phyloP scores from a whole-genome alignment of 1,284 basidiomycete species.

The Ustilago crameri region DNA sequence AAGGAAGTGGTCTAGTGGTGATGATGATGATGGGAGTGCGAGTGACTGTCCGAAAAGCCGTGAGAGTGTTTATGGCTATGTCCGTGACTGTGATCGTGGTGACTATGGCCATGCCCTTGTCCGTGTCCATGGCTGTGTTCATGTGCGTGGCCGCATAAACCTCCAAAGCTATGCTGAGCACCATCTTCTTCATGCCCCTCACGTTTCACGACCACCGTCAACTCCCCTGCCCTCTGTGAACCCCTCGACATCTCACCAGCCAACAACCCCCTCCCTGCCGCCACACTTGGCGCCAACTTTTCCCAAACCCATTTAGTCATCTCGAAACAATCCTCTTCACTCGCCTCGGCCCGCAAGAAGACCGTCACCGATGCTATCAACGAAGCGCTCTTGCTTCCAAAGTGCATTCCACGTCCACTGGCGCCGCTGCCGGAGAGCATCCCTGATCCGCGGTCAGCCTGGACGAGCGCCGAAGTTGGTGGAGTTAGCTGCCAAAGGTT shows the following conservation, averaged over 20 bases:
- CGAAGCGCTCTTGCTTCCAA: slow-evolving; percentile 55
- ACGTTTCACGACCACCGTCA: slow-evolving; percentile 57
- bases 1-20: slow-evolving; percentile 18
- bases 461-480: slow-evolving; percentile 50
- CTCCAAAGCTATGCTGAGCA: slow-evolving; percentile 19
- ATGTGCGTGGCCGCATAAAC: slow-evolving; percentile 20
- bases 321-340: slow-evolving; percentile 56
- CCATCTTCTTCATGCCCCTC: slow-evolving; percentile 53
- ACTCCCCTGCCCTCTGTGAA: slow-evolving; percentile 58
- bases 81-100: slow-evolving; percentile 22
- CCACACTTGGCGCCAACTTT: slow-evolving; percentile 55
- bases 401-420: slow-evolving; percentile 30
- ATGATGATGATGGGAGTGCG: slow-evolving; percentile 17
- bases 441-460: slow-evolving; percentile 36
- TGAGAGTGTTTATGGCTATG: slow-evolving; percentile 19
- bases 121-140: slow-evolving; percentile 27
- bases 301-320: slow-evolving; percentile 64
- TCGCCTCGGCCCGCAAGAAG: slow-evolving; percentile 47
- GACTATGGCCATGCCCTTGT: slow-evolving; percentile 6
- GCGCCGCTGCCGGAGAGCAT: slow-evolving; percentile 31
- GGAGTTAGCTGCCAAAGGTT: slow-evolving; percentile 66
- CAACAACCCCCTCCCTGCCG: slow-evolving; percentile 50
- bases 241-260: slow-evolving; percentile 62
- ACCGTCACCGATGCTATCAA: slow-evolving; percentile 60
- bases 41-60: slow-evolving; percentile 10